Percentiles rank a stretch among this genome's conserved stretches.
Evolutionary conservation across 73 alveolate species (phyloP).

Genomic region (Tetrahymena thermophila): DNA sequence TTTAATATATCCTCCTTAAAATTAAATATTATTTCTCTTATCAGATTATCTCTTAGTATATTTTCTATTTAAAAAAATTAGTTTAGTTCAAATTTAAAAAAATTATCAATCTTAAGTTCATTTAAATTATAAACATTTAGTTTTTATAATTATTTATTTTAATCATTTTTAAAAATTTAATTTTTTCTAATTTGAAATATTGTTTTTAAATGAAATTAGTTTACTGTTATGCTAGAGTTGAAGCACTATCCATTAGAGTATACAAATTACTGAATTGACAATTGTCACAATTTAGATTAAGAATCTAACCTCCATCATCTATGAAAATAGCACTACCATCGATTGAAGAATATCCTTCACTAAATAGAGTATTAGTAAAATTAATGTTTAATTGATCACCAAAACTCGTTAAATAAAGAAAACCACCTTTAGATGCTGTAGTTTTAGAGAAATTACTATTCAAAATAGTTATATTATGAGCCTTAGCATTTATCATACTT

Average conservation of each 20-base stretch:
- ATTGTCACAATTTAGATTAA: background rate
- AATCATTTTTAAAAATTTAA: too few species aligned
- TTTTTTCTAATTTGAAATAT: too few species aligned
- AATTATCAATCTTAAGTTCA: too few species aligned
- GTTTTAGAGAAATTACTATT: background rate
- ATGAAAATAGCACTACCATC: background rate
- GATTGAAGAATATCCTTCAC: background rate
- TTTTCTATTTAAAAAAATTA: background rate
- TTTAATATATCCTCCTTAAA: background rate
- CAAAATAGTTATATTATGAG: background rate
- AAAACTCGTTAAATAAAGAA: background rate
- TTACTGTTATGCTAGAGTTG: background rate
- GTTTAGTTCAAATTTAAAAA: too few species aligned
- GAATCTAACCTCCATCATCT: background rate
- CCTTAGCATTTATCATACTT: background rate
- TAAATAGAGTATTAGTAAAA: background rate
- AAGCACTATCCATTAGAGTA: background rate
- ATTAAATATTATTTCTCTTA: background rate
- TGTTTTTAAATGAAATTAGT: too few species aligned
- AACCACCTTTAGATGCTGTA: background rate
- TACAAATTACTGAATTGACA: background rate
- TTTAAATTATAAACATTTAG: too few species aligned
- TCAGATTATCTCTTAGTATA: background rate
- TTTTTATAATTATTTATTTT: too few species aligned
- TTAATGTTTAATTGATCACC: background rate